Evolutionary conservation across 129 eudicot genomes (phyloP), one percentile per base, ranked within the genome.

Genomic region (Erigeron canadensis): DNA sequence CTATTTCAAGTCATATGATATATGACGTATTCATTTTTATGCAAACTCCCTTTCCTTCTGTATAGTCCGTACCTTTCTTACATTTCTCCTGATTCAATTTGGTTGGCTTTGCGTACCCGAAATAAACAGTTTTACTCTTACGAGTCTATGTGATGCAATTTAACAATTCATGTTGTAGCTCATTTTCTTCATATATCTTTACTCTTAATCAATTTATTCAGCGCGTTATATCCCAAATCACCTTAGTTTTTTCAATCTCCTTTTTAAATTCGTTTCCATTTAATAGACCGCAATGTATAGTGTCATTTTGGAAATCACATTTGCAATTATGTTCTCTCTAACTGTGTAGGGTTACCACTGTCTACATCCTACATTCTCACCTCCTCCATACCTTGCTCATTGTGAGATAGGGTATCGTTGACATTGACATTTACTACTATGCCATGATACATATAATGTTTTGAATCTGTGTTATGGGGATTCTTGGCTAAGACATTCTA

Each of bases 261-360:
- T 50, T 46, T 50, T 50, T 18, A 50, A 15, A 41, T 59, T 59
- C 16, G 3, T 19, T 21, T 59, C 13, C 22, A 56, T 2, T 56
- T 16, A 43, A 65, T 53, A 65, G 56, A 65, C 67, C 43, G 37
- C 60, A 44, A 60, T 38, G 47, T 42, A 60, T 16, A 18, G 45
- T 15, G 23, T 58, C 16, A 5, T 15, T 44, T 42, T 5, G n/a
- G 57, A 58, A 13, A 42, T 19, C 22, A 12, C 51, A 48, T 63
- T 73, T 28, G 38, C 34, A 17, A 62, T 10, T 48, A 63, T 62
- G 41, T 28, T 28, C 34, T 28, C 34, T 28, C 34, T 28, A 28
- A 28, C 1, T 28, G 34, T 2, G 34, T 28, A 28, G 34, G 34
- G 3, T 23, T 23, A 23, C 2, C 2, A 28, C 34, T 0, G 1